A percentile compares a stretch with the other conserved stretches of the same genome.
phyloP scores from a whole-genome alignment of 768 basidiomycete genomes.

The Kwoniella dejecticola region DNA sequence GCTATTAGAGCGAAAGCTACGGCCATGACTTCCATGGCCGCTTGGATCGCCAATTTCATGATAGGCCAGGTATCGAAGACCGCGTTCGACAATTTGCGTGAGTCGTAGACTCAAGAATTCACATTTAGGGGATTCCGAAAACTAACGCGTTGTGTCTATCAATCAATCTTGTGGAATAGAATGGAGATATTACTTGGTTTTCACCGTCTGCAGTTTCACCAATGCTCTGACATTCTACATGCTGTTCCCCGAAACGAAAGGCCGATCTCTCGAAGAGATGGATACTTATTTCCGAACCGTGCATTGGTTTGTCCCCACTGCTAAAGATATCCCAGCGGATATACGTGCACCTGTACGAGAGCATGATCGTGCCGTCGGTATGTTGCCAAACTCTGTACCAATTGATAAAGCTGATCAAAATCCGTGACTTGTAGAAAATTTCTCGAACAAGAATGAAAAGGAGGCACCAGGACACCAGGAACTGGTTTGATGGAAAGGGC shows the following conservation, averaged over 20 bases:
- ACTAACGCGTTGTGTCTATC: too few relatives aligned
- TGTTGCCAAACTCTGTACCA: too few relatives aligned
- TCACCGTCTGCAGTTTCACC: constrained; percentile 44
- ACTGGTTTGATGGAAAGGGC: too few relatives aligned
- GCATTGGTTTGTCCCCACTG: constrained; percentile 39
- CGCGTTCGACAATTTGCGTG: constrained; percentile 39
- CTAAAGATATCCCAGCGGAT: constrained; percentile 16
- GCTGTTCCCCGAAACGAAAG: constrained; percentile 49
- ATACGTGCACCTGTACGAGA: too few relatives aligned
- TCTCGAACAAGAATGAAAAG: too few relatives aligned
- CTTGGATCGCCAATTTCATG: constrained; percentile 51
- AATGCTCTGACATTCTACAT: constrained; percentile 51
- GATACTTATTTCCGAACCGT: constrained; percentile 33
- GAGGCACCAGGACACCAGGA: too few relatives aligned
- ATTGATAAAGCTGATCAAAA: too few relatives aligned
- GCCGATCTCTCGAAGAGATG: constrained; percentile 46
- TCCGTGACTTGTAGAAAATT: too few relatives aligned
- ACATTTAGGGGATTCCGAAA: background rate
- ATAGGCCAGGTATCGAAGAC: constrained; percentile 48
- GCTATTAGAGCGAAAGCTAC: constrained; percentile 82
- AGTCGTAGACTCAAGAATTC: background rate
- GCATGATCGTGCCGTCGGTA: too few relatives aligned
- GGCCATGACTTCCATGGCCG: constrained; percentile 61
- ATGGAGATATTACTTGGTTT: constrained; percentile 53
- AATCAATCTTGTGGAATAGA: constrained; percentile 26